Conservation (phyloP, 2,329 filamentous ascomycete species). For the Fusarium brachygibbosum region DNA sequence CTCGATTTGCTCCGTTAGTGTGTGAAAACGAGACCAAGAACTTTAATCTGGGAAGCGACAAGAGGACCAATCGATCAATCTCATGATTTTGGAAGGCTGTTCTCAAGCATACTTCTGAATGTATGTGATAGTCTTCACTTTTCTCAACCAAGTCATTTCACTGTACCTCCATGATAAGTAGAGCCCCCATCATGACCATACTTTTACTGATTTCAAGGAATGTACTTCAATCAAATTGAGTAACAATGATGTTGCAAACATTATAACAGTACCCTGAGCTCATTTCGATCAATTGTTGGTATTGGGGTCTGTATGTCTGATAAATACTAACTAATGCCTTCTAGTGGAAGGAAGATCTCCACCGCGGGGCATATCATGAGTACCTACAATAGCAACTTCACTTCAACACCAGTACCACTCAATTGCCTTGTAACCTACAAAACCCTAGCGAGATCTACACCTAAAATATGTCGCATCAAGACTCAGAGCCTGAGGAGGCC, state of each 20-base stretch:
- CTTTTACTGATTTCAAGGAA: background rate
- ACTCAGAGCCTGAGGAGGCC: conserved; percentile 56
- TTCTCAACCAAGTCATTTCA: too few relatives aligned
- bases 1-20: too few relatives aligned
- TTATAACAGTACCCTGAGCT: background rate
- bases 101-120: too few relatives aligned
- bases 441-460: background rate
- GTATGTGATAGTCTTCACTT: too few relatives aligned
- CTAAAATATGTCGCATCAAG: conserved; percentile 44
- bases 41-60: too few relatives aligned
- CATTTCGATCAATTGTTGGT: background rate
- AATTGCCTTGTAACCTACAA: background rate
- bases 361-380: conserved; percentile 35
- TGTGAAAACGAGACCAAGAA: too few relatives aligned
- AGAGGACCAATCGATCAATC: too few relatives aligned
- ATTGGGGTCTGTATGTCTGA: background rate
- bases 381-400: conserved; percentile 9
- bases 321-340: background rate
- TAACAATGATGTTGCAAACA: background rate
- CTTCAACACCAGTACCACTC: conserved; percentile 1
- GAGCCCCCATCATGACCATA: background rate
- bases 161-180: too few relatives aligned
- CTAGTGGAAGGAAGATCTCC: conserved; percentile 13
- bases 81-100: too few relatives aligned
- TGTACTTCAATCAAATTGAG: background rate